Evolutionary conservation across 1,284 basidiomycete species (phyloP), one percentile per base, ranked within the genome.

Genomic region (Exobasidium cylindrosporum): DNA sequence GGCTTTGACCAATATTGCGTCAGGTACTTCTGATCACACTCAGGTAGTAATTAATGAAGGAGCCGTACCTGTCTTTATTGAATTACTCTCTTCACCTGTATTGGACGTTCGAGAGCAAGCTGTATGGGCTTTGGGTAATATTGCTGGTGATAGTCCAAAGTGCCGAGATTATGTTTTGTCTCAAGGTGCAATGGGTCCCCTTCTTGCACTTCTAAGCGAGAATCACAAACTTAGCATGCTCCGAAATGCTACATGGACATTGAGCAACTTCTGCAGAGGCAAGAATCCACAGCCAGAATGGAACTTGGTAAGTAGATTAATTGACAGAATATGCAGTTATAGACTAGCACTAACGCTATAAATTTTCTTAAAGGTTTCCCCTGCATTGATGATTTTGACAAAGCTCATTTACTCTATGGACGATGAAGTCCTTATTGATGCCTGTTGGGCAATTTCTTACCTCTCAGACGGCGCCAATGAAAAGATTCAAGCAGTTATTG

Each of bases 401-500:
- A 98, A 98, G 83, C 84, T 99, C 75, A 97, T 99, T 82, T 98
- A 98, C 83, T 97, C 95, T 54, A 87, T 97, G 77, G 96, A 99
- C 80, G 95, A 98, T 79, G 96, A 99, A 83, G 96, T 97, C 66
- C 84, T 99, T 76, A 99, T 98, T 80, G 96, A 99, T 81, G 96
- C 96, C 30, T 99, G 96, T 85, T 99, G 96, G 96, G 96, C 96
- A 50, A 96, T 99, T 81, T 97, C 94, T 29, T 99, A 99, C 83
- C 88, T 99, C 35, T 98, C 96, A 1, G 96, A 98, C 81, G 96
- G 96, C 47, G 92, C 94, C 55, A 97, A 97, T 81, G 96, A 99
- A 83, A 99, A 99, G 85, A 99, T 99, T 67, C 96, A 99, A 82
- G 95, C 95, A 44, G 96, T 98, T 67, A 98, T 99, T 75, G 96